Evolutionary conservation across 1,284 basidiomycete species (phyloP).

Genomic region (Apiotrichum porosum): DNA sequence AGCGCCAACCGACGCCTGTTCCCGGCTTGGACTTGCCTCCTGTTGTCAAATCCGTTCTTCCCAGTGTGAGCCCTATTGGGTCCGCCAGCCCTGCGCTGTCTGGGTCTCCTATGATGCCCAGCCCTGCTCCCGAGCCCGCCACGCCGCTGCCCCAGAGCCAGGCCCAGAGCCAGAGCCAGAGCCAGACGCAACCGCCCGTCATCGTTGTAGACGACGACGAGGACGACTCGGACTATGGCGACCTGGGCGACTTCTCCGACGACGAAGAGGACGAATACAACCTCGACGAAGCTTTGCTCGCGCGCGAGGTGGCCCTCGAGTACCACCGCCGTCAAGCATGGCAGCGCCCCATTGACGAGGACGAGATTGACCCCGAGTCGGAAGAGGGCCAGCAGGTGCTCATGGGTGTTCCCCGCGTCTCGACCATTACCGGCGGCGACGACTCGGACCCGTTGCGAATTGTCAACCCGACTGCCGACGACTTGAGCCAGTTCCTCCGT

Average conservation of each 20-base stretch:
- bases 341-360: slow-evolving; percentile 14
- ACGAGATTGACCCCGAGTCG: slow-evolving; percentile 22
- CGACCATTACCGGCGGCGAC: slow-evolving; percentile 16
- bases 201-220: slow-evolving; percentile 18
- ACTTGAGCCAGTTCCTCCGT: slow-evolving; percentile 38
- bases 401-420: slow-evolving; percentile 33
- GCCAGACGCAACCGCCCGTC: too few species aligned
- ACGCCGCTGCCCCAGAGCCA: too few species aligned
- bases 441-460: slow-evolving; percentile 24
- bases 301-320: slow-evolving; percentile 41
- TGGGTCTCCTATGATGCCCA: too few species aligned
- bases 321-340: slow-evolving; percentile 36
- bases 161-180: not conserved
- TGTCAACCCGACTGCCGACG: slow-evolving; percentile 41
- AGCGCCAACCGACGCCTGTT: not conserved
- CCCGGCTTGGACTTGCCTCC: too few species aligned
- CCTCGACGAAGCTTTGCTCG: slow-evolving; percentile 41
- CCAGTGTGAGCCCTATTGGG: too few species aligned
- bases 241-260: slow-evolving; percentile 28
- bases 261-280: slow-evolving; percentile 45
- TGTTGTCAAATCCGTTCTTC: too few species aligned
- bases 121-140: not conserved
- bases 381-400: slow-evolving; percentile 18
- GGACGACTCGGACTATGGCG: slow-evolving; percentile 31
- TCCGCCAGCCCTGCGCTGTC: too few species aligned